A percentile compares a stretch with the other conserved stretches of the same genome.
phyloP scores from a whole-genome alignment of 306 rosid genomes.

The Gleditsia sinensis region DNA sequence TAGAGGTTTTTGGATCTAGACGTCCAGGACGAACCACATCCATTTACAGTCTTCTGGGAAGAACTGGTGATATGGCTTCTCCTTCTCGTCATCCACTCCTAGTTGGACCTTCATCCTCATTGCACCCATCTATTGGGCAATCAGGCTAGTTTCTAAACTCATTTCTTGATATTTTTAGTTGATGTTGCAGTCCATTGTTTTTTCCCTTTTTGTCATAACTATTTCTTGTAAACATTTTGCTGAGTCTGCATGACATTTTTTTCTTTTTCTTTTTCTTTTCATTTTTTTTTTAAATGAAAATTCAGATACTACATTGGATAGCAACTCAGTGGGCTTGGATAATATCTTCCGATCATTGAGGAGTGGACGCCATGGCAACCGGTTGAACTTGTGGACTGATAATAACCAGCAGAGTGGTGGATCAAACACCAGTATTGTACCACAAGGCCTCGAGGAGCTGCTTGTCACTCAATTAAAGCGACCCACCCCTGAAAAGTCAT shows the following conservation, averaged over 20 bases:
- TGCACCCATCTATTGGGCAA: slow-evolving; percentile 57
- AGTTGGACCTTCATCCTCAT: slow-evolving; percentile 71
- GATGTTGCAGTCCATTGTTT: background rate
- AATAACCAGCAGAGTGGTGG: slow-evolving; percentile 78
- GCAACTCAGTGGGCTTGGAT: slow-evolving; percentile 71
- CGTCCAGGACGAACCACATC: slow-evolving; percentile 95
- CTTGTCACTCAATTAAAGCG: slow-evolving; percentile 87
- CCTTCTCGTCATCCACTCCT: slow-evolving; percentile 90
- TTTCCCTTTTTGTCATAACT: background rate
- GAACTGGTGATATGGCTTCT: slow-evolving; percentile 77
- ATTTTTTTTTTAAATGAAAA: background rate
- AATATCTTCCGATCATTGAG: slow-evolving; percentile 84
- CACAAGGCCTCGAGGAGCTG: slow-evolving; percentile 90
- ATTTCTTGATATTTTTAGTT: slow-evolving; percentile 1
- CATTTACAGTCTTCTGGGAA: slow-evolving; percentile 91
- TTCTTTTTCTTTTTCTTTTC: background rate
- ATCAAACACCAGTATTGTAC: slow-evolving; percentile 62
- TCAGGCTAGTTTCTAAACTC: slow-evolving; percentile 48
- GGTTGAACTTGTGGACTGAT: slow-evolving; percentile 81
- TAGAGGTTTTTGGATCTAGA: slow-evolving; percentile 95
- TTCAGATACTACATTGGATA: slow-evolving; percentile 66
- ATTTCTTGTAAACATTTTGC: background rate
- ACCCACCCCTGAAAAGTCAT: slow-evolving; percentile 61
- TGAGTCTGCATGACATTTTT: background rate
- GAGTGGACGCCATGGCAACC: slow-evolving; percentile 94